Evolutionary conservation across 352 stramenopile species (phyloP).

Genomic region (Phytophthora sp.): DNA sequence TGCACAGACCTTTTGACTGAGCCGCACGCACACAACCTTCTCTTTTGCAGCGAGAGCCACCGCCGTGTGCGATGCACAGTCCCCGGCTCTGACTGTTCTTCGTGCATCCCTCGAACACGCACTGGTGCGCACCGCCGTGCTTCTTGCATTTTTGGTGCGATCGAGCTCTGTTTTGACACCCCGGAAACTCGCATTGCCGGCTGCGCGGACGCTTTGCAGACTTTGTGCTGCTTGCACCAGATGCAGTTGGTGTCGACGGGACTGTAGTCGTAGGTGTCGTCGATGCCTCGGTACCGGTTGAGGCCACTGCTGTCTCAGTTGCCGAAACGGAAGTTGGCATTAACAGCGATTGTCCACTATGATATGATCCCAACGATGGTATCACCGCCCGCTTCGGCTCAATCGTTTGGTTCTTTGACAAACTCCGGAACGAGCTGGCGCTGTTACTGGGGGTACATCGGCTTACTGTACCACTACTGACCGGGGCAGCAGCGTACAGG

Average conservation of each 20-base stretch:
- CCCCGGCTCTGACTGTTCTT: slow-evolving; percentile 91
- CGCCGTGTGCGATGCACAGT: slow-evolving; percentile 85
- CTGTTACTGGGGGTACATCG: slow-evolving; percentile 17
- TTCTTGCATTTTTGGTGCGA: slow-evolving; percentile 92
- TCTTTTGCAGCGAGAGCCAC: slow-evolving; percentile 78
- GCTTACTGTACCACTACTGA: neutral
- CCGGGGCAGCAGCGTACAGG: slow-evolving; percentile 13
- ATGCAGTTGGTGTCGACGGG: slow-evolving; percentile 17
- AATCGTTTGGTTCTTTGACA: slow-evolving; percentile 45
- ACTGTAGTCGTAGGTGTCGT: neutral
- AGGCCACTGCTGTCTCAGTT: neutral
- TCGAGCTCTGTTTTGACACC: slow-evolving; percentile 78
- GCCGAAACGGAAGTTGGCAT: slow-evolving; percentile 2
- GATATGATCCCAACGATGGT: slow-evolving; percentile 25
- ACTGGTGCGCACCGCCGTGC: slow-evolving; percentile 86
- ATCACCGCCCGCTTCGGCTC: slow-evolving; percentile 47
- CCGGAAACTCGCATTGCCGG: slow-evolving; percentile 74
- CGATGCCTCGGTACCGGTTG: neutral
- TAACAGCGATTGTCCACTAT: slow-evolving; percentile 21
- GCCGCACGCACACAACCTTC: slow-evolving; percentile 81
- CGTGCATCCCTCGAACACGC: slow-evolving; percentile 80
- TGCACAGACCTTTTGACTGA: slow-evolving; percentile 88
- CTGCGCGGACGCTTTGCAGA: slow-evolving; percentile 47
- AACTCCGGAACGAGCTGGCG: slow-evolving; percentile 38
- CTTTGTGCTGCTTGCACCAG: slow-evolving; percentile 18